Base-by-base conservation (phyloP, 192 early-diverging fungal species). In the Coemansia sp. region DNA sequence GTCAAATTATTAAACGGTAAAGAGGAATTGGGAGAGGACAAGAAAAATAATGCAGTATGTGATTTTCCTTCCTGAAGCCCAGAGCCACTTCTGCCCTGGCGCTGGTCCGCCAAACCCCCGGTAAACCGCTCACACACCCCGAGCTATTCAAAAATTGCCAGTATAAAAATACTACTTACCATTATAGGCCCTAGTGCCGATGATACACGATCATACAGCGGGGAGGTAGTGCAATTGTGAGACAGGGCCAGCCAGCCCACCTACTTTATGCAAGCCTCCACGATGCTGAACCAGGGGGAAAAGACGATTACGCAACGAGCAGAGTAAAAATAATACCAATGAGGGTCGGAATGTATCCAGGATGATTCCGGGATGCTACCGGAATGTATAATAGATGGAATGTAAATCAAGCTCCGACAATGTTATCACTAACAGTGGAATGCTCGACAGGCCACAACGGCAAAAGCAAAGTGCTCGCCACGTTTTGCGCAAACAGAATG, bases 91-190 rank as follows among this genome's bases (percentile, higher is more conserved):
- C 52, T 11, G 32, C 8, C 29, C 52, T 11, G 52, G 17, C 52
- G 32, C 52, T 17, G 9, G 52, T 34, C 52, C 0, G 32, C 32
- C 52, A 35, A 19, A 12, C 32, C 29, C 8, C 17, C 6, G 19
- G 18, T 7, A 19, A n/a, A 53, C 29, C 17, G 14, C 32, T 7
- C 11, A 11, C 0, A 33, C 15, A 1, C 27, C 11, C 15, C 12
- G 52, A 33, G 17, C 32, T 29, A 34, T 3, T 6, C 32, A 34
- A 29, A 53, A 53, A 7, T 53, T 53, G 52, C 18, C 52, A 53
- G 15, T 19, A 53, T 53, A 53, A 53, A 53, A 53, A 53, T 53
- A 53, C 17, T 7, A 10, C 52, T 19, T 53, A 34, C 32, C 52
- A 53, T 53, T 17, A 19, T n/a, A 32, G 17, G 52, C 32, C 29